These are phyloP conservation scores for Ambrosiella cleistominuta DNA, from an alignment of 2,329 filamentous ascomycete species.

Conservation along the genomic window DNA sequence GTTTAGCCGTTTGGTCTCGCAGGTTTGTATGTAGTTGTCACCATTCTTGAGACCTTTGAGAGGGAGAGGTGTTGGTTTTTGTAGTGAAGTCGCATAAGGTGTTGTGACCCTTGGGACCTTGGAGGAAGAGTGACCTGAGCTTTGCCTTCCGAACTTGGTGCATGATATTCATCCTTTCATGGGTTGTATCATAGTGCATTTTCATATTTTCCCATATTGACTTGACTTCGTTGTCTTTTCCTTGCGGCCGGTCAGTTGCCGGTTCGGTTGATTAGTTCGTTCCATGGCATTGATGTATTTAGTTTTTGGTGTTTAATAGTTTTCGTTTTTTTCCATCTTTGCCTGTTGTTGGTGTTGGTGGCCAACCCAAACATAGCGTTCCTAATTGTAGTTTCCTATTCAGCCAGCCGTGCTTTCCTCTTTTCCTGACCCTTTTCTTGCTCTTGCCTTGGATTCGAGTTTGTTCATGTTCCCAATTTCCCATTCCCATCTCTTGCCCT, in stretches of 20 bases:
- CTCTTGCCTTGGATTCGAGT: not conserved
- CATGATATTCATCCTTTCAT: not conserved
- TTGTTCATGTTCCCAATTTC: not conserved
- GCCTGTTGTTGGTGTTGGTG: not conserved
- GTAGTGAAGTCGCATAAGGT: not conserved
- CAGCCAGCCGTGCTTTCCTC: not conserved
- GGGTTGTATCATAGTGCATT: not conserved
- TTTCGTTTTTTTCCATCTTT: not conserved
- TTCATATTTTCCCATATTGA: not conserved
- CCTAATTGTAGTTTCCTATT: not conserved
- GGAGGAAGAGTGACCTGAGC: not conserved
- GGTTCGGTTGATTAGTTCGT: not conserved
- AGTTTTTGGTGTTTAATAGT: not conserved
- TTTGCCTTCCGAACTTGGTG: not conserved
- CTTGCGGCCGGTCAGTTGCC: not conserved
- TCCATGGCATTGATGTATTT: not conserved
- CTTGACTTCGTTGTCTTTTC: constrained; percentile 1
- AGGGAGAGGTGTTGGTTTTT: not conserved
- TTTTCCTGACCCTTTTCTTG: not conserved
- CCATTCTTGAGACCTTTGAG: too few relatives aligned
- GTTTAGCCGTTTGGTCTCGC: too few relatives aligned
- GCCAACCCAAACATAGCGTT: not conserved
- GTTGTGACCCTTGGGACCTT: not conserved
- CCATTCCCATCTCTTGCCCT: not conserved
- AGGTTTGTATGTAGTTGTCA: too few relatives aligned